Evolutionary conservation across 1,139 yeast species (phyloP).

Genomic region (Scheffersomyces insectosa): DNA sequence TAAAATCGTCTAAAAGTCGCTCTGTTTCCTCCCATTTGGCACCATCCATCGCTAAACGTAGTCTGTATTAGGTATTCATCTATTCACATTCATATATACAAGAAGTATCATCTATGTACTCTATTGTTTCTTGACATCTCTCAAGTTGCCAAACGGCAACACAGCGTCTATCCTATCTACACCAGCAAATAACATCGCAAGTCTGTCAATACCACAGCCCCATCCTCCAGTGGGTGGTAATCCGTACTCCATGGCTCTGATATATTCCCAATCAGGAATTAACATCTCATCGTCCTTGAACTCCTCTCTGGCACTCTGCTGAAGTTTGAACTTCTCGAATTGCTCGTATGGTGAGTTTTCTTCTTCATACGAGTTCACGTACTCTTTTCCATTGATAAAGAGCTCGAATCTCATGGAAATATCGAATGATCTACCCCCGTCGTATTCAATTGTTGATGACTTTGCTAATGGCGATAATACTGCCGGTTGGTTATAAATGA

Average conservation of each 20-base stretch:
- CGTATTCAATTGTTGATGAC: constrained; percentile 36
- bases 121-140: constrained; percentile 61
- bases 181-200: constrained; percentile 76
- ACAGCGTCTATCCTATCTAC: constrained; percentile 74
- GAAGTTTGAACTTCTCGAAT: constrained; percentile 55
- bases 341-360: constrained; percentile 86
- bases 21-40: no score
- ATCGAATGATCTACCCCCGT: constrained; percentile 31
- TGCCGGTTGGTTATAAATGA: constrained; percentile 83
- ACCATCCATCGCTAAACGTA: no score
- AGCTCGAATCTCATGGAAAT: constrained; percentile 79
- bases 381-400: constrained; percentile 78
- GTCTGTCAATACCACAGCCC: constrained; percentile 92
- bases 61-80: not conserved
- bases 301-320: constrained; percentile 48
- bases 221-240: constrained; percentile 98
- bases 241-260: constrained; percentile 83
- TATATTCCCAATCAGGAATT: constrained; percentile 71
- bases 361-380: constrained; percentile 93
- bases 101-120: not conserved
- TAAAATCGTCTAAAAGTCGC: no score
- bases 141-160: constrained; percentile 76
- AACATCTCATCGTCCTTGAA: constrained; percentile 62
- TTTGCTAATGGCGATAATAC: constrained; percentile 87
- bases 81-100: not conserved